Base-by-base conservation (phyloP, 331 rosid genomes). In the Rosa hybrid region DNA sequence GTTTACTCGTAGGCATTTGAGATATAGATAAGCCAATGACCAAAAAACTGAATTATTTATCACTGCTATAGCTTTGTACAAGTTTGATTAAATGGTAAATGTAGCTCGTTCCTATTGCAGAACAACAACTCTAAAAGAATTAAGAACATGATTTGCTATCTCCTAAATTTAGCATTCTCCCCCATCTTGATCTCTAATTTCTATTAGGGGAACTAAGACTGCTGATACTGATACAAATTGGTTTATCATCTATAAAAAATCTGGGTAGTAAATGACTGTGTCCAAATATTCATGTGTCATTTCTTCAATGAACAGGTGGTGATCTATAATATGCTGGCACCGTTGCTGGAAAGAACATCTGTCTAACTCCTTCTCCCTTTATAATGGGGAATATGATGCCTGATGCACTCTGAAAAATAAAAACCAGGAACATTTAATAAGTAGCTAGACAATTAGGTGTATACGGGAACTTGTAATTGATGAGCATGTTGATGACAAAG, bases 251-350 rank as follows among this genome's bases (percentile, higher is more conserved):
- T 23, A 46, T 53, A 49, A 71, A 59, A 21, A 59, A 59, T 20
- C 23, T 17, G 8, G 21, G 27, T 59, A 59, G 14, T 21, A 59
- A 25, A 3, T 20, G 27, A 4, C 16, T 62, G 17, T 23, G 7
- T 11, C 68, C 68, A 12, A 10, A 62, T 11, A 25, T 25, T 62
- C 41, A 11, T 59, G 59, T 59, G 75, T 62, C 39, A 38, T 76
- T 51, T 69, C 77, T 78, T 75, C 20, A 72, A 48, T 81, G 51
- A 60, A 78, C 8, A 45, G 92, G 94, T 80, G 97, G 96, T 57
- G 84, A 72, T 85, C 97, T 87, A 84, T 94, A 89, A 79, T 89
- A 92, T 49, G 98, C 97, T 38, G 97, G 94, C 80, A 90, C 90
- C 4, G 88, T 90, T 76, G 46, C 80, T 0, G 97, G 96, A 45